Conservation (phyloP, 1,284 basidiomycete species). For the Somion occarium region DNA sequence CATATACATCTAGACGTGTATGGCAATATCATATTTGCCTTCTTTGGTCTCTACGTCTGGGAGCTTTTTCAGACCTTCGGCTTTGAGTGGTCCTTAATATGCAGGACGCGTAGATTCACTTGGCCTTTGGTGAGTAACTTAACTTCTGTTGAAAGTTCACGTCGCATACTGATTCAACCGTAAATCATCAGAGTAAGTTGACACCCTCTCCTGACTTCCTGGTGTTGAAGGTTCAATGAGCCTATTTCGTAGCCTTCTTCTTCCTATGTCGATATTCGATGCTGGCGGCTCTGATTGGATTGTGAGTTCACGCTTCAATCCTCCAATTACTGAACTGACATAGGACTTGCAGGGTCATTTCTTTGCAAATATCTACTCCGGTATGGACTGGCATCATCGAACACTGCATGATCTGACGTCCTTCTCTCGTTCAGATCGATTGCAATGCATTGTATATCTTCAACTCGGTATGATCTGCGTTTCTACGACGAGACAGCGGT, state of each 20-base stretch:
- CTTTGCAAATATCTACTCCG: conserved; percentile 42
- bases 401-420: not conserved
- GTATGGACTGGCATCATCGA: conserved; percentile 27
- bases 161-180: not conserved
- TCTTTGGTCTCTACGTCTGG: conserved; percentile 65
- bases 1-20: conserved; percentile 41
- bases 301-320: conserved; percentile 36
- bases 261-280: conserved; percentile 69
- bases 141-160: not conserved
- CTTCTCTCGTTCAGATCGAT: conserved; percentile 43
- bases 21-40: conserved; percentile 49
- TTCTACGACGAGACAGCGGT: not conserved
- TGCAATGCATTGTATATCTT: conserved; percentile 65
- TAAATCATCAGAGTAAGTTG: conserved; percentile 20
- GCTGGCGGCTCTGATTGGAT: conserved; percentile 53
- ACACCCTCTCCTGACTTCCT: not conserved
- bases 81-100: conserved; percentile 64
- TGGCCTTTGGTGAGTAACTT: conserved; percentile 55
- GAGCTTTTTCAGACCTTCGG: conserved; percentile 56
- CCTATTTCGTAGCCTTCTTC: conserved; percentile 45
- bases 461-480: conserved; percentile 50
- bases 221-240: not conserved
- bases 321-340: not conserved
- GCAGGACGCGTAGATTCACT: conserved; percentile 47
- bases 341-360: conserved; percentile 43